Evolutionary conservation across 106 monocot genomes (phyloP).

Genomic region (Acorus gramineus): DNA sequence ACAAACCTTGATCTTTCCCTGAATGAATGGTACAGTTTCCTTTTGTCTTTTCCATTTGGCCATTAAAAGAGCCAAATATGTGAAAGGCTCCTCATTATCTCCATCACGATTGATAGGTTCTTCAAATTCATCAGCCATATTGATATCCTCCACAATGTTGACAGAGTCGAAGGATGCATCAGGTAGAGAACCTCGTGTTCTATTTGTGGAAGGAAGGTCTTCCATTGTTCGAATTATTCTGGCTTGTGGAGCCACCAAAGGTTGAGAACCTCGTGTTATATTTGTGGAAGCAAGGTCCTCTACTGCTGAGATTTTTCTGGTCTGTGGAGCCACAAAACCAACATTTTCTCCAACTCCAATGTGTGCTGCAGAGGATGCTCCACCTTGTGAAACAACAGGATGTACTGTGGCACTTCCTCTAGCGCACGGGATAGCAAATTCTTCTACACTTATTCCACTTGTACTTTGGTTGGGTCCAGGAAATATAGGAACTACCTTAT

Average conservation of each 20-base stretch:
- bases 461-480: too few species aligned
- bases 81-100: conserved; percentile 63
- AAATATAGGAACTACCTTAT: background rate
- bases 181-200: conserved; percentile 9
- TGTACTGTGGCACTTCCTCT: conserved; percentile 2
- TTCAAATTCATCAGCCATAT: conserved; percentile 21
- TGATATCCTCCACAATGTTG: conserved; percentile 11
- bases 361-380: conserved; percentile 1
- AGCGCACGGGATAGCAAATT: background rate
- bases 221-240: background rate
- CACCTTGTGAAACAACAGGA: conserved; percentile 9
- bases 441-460: conserved; percentile 6
- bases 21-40: conserved; percentile 31
- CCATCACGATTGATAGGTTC: conserved; percentile 37
- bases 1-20: conserved; percentile 73
- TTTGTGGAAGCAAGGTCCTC: too few species aligned
- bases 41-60: conserved; percentile 43
- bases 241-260: too few species aligned
- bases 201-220: conserved; percentile 8
- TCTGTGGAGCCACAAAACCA: too few species aligned
- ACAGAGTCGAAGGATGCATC: conserved; percentile 1
- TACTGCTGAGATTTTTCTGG: too few species aligned
- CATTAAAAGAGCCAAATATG: conserved; percentile 58
- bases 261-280: too few species aligned
- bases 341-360: too few species aligned